Percentiles rank a stretch among this genome's conserved stretches.
phyloP scores from a whole-genome alignment of 768 basidiomycete species.

The Tulasnella sp. region DNA sequence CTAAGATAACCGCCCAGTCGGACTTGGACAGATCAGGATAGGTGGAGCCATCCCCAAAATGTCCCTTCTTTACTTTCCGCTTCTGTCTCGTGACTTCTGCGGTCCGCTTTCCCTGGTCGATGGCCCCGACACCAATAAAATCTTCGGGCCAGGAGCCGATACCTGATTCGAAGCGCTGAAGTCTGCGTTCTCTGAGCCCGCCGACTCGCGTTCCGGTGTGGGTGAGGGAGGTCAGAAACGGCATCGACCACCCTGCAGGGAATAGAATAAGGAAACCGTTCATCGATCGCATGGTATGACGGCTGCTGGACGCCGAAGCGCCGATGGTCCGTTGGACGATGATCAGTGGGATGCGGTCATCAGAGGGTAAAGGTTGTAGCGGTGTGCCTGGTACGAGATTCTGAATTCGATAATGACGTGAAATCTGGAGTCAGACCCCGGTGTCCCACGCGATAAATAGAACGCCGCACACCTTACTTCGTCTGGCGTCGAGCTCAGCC shows the following conservation, averaged over 20 bases:
- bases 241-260: constrained; percentile 83
- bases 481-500: constrained; percentile 73
- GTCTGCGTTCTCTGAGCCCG: constrained; percentile 71
- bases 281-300: constrained; percentile 31
- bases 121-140: constrained; percentile 48
- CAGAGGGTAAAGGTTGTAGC: constrained; percentile 53
- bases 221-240: constrained; percentile 71
- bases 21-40: constrained; percentile 62
- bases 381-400: constrained; percentile 65
- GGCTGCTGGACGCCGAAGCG: constrained; percentile 21
- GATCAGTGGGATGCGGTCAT: constrained; percentile 73
- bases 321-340: constrained; percentile 64
- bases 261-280: constrained; percentile 84
- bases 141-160: constrained; percentile 68
- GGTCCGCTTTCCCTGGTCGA: constrained; percentile 58
- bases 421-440: neutral
- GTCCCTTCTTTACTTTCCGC: too few species aligned
- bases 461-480: constrained; percentile 44
- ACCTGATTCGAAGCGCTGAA: constrained; percentile 75
- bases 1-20: constrained; percentile 66
- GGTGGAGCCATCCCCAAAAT: constrained; percentile 15
- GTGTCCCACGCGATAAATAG: neutral
- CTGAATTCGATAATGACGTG: constrained; percentile 31
- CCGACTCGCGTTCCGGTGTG: constrained; percentile 75
- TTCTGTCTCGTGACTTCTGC: constrained; percentile 81